Percentiles rank a stretch among this genome's conserved stretches.
These are phyloP conservation scores for Sclerotinia glacialis DNA, from an alignment of 2,329 filamentous ascomycete genomes.

Conservation along the genomic window DNA sequence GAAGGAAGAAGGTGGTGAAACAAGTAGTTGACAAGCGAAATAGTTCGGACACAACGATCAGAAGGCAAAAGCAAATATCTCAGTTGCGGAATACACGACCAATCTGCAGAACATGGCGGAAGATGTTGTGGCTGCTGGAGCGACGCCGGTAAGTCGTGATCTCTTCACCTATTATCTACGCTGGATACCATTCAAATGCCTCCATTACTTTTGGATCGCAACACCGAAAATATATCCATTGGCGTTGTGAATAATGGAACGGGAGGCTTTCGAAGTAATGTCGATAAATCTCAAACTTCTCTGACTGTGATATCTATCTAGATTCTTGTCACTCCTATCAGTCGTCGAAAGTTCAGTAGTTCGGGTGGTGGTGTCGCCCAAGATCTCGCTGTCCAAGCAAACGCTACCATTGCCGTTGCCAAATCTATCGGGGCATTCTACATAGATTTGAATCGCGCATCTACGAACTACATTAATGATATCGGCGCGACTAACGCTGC, in stretches of 20 bases:
- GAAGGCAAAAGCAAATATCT: constrained; percentile 44
- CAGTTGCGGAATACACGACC: constrained; percentile 41
- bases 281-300: not conserved
- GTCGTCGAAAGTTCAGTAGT: constrained; percentile 45
- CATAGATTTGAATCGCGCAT: constrained; percentile 48
- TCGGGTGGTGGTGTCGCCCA: constrained; percentile 41
- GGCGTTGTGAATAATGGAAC: not conserved
- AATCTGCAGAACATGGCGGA: constrained; percentile 44
- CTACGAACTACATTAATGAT: constrained; percentile 45
- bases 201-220: not conserved
- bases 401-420: constrained; percentile 44
- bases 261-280: too few relatives aligned
- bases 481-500: constrained; percentile 45
- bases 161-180: not conserved
- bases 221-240: not conserved
- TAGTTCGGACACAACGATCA: constrained; percentile 54
- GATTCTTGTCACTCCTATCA: constrained; percentile 48
- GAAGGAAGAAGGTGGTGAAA: not conserved
- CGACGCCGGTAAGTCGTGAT: constrained; percentile 31
- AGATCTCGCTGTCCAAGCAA: constrained; percentile 43
- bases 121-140: constrained; percentile 38
- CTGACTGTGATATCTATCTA: constrained; percentile 42
- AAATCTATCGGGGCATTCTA: constrained; percentile 36
- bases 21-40: not conserved
- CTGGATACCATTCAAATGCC: not conserved